Conservation (phyloP, 2,329 filamentous ascomycete species). For the Aspergillus pseudonomiae region DNA sequence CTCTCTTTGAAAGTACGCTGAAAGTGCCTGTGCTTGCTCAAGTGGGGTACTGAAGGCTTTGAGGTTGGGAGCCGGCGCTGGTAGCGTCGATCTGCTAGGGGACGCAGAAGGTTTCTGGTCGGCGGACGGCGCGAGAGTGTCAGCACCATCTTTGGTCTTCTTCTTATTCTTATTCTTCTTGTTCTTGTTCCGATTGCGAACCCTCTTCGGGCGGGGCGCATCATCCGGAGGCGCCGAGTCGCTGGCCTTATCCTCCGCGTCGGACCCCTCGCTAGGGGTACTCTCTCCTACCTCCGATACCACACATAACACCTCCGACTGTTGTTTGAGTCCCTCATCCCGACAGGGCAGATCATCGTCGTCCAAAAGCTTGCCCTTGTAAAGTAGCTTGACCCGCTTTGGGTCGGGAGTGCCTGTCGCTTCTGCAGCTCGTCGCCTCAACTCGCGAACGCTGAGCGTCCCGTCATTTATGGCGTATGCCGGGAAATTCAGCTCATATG, state of each 20-base stretch:
- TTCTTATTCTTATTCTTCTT: constrained; percentile 32
- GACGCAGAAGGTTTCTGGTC: constrained; percentile 22
- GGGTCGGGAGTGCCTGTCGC: constrained; percentile 39
- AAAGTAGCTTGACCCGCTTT: constrained; percentile 47
- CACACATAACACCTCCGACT: constrained; percentile 51
- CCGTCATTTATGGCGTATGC: constrained; percentile 53
- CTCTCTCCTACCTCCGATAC: constrained; percentile 43
- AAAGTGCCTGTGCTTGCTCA: constrained; percentile 44
- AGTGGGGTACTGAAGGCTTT: constrained; percentile 34
- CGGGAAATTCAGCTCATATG: constrained; percentile 48
- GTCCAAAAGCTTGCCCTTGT: constrained; percentile 51
- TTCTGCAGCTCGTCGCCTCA: constrained; percentile 44
- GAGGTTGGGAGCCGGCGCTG: constrained; percentile 39
- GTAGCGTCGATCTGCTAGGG: constrained; percentile 19
- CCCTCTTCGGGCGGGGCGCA: constrained; percentile 16
- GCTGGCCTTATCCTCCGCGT: constrained; percentile 28
- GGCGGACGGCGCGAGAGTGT: constrained; percentile 21
- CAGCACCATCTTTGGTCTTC: constrained; percentile 25
- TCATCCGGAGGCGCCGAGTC: constrained; percentile 22
- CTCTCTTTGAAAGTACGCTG: constrained; percentile 39
- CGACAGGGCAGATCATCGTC: constrained; percentile 44
- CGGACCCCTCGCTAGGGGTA: constrained; percentile 37
- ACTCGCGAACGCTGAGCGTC: constrained; percentile 43
- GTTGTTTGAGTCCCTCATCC: constrained; percentile 50
- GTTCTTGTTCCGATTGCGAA: constrained; percentile 18